Conservation (phyloP, 1,284 basidiomycete genomes). For the Bondarzewia mesenterica region DNA sequence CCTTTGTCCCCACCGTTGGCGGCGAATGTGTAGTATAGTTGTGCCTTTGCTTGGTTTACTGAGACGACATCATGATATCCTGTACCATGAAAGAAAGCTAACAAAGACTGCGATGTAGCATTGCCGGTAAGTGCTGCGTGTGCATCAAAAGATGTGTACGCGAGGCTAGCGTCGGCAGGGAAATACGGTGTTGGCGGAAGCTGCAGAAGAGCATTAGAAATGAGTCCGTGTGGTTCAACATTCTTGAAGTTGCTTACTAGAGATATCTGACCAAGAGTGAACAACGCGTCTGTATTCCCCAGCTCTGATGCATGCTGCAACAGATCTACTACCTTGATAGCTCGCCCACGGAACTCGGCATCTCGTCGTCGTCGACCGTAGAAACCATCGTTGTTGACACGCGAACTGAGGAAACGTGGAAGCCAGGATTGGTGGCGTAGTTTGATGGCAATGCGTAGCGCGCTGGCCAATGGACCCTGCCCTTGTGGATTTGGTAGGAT, state of each 20-base stretch:
- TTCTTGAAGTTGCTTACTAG: slow-evolving; percentile 41
- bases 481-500: slow-evolving; percentile 62
- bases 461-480: slow-evolving; percentile 61
- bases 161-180: slow-evolving; percentile 46
- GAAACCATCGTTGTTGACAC: slow-evolving; percentile 33
- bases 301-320: slow-evolving; percentile 72
- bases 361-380: slow-evolving; percentile 37
- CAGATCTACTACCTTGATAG: slow-evolving; percentile 70
- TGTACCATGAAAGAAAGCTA: slow-evolving; percentile 85
- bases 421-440: slow-evolving; percentile 47
- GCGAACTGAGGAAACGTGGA: slow-evolving; percentile 32
- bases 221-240: slow-evolving; percentile 1
- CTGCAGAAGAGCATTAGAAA: slow-evolving; percentile 26
- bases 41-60: slow-evolving; percentile 66
- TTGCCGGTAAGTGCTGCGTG: slow-evolving; percentile 69
- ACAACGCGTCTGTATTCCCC: slow-evolving; percentile 73
- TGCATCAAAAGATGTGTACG: slow-evolving; percentile 48
- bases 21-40: slow-evolving; percentile 90
- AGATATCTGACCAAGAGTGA: slow-evolving; percentile 61
- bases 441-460: slow-evolving; percentile 54
- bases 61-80: slow-evolving; percentile 72
- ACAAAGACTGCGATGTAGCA: slow-evolving; percentile 73
- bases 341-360: slow-evolving; percentile 55
- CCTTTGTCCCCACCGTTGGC: slow-evolving; percentile 82
- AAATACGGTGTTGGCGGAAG: slow-evolving; percentile 66